phyloP scores from a whole-genome alignment of 2,329 filamentous ascomycete genomes.

The Hymenoscyphus fructigenus region DNA sequence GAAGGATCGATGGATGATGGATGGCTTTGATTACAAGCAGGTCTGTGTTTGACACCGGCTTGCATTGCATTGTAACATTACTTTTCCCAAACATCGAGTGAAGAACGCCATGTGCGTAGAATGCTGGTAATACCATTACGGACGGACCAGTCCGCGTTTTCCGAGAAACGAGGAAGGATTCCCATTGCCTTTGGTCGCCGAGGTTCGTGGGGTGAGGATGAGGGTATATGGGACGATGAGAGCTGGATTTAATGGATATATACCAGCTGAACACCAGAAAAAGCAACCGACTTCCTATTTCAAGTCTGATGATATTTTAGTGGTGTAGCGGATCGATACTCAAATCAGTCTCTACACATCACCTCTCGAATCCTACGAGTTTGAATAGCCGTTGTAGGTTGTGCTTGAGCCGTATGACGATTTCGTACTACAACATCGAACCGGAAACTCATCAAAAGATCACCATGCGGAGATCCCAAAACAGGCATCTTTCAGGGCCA shows the following conservation, averaged over 20 bases:
- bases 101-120: background rate
- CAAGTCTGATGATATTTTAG: no score
- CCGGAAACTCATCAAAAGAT: background rate
- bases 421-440: background rate
- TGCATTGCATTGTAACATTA: background rate
- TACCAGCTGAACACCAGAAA: background rate
- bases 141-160: background rate
- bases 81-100: background rate
- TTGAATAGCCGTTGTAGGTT: no score
- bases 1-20: background rate
- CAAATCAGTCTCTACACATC: no score
- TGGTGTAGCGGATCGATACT: no score
- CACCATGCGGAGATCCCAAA: background rate
- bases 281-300: background rate
- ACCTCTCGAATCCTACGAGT: no score
- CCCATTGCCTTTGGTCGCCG: background rate
- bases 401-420: background rate
- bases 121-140: background rate
- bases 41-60: background rate
- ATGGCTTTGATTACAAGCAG: background rate
- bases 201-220: background rate
- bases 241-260: background rate
- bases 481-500: background rate
- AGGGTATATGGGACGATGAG: background rate
- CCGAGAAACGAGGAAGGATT: background rate